Percentiles rank a stretch among this genome's conserved stretches.
Conservation (phyloP, 164 flowering plant species). For the Euptelea pleiosperma region DNA sequence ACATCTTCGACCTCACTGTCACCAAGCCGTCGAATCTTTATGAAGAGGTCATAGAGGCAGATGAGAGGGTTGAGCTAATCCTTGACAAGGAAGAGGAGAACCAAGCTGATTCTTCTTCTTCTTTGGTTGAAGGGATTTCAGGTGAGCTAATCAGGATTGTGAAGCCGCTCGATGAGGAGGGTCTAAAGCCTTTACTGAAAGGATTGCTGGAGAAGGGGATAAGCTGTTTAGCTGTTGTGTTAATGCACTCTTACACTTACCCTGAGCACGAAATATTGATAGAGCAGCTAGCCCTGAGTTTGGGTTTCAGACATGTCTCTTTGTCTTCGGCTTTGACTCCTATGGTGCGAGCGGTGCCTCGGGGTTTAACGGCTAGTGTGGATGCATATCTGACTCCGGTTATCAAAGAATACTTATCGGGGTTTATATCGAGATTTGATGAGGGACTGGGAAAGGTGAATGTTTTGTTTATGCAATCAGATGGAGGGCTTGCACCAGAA, state of each 20-base stretch:
- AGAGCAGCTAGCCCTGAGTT: conserved; percentile 56
- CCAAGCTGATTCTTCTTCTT: conserved; percentile 14
- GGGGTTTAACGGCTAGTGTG: conserved; percentile 95
- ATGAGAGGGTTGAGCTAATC: conserved; percentile 84
- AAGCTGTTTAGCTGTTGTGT: conserved; percentile 79
- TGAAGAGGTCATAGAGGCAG: conserved; percentile 85
- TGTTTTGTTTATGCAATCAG: conserved; percentile 97
- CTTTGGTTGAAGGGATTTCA: conserved; percentile 61
- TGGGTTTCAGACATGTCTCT: conserved; percentile 94
- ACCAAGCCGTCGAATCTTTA: conserved; percentile 83
- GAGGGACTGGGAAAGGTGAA: conserved; percentile 68
- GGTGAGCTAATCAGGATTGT: conserved; percentile 75
- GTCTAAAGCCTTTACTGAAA: conserved; percentile 51
- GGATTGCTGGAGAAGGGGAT: conserved; percentile 70
- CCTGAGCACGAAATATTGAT: conserved; percentile 77
- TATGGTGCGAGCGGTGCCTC: conserved; percentile 97
- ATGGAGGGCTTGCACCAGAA: conserved; percentile 98
- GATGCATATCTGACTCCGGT: conserved; percentile 98
- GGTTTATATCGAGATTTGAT: conserved; percentile 88
- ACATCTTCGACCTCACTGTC: conserved; percentile 88
- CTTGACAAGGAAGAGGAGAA: conserved; percentile 35
- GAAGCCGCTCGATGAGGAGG: conserved; percentile 66
- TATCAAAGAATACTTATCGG: conserved; percentile 83
- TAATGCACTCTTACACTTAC: conserved; percentile 91
- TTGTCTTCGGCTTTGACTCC: conserved; percentile 90